Base-by-base conservation (phyloP, 148 eudicot genomes). In the Cornus suecica region DNA sequence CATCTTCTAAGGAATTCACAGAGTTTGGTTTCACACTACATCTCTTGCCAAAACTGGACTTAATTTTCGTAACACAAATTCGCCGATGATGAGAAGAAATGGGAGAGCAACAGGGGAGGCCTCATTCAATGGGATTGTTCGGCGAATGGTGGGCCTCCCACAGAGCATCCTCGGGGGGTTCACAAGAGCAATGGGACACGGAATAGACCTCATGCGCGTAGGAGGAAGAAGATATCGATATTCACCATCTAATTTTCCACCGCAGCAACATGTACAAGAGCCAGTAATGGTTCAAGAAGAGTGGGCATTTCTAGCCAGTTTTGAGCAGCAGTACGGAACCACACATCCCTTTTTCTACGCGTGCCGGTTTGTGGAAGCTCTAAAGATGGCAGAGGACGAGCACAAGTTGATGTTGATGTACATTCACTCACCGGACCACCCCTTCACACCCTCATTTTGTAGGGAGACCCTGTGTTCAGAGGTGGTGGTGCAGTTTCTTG, bases 321-420 rank as follows among this genome's bases (percentile, higher is more conserved):
- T 88, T 78, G 99, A 94, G 80, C 89, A 83, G 80, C 85, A 80
- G 25, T 90, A 81, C 69, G 94, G 97, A 5, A 73, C 81, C 20
- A 74, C 62, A 10, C 99, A 90, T 71, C 97, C 99, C 2, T 92
- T 92, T 68, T 92, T 94, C 86, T 92, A 92, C 74, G 91, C 92
- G 23, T 92, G 97, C 42, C 84, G 87, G 70, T 90, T 92, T 65
- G 41, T 31, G 52, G 91, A 90, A 62, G 91, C 89, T 25, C 86
- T 94, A 13, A 89, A 85, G 78, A 89, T 92, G 24, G 92, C 96
- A 72, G 69, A 78, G 70, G 86, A 87, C 10, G 99, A 92, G 79
- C 84, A 81, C 28, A 94, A 92, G 80, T 78, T 90, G 22, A 5
- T 94, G 85, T 92, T 94, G 60, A 1, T 94, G 84, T 92, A 94